These are phyloP conservation scores for Salix purpurea DNA, from an alignment of 345 rosid genomes.

Conservation along the genomic window DNA sequence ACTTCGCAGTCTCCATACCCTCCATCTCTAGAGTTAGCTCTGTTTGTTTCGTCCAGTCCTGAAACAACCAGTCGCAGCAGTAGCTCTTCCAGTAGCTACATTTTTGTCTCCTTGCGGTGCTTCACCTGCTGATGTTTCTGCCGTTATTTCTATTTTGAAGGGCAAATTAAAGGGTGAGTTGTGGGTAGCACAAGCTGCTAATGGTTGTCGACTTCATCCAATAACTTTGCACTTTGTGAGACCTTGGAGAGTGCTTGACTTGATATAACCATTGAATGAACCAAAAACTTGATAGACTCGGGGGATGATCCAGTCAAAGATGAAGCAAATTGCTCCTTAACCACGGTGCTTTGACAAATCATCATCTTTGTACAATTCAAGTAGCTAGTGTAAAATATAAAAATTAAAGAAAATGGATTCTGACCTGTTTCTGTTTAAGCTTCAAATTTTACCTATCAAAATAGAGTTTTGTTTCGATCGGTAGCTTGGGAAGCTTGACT, in stretches of 20 bases:
- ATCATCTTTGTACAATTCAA: no score
- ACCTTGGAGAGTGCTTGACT: background rate
- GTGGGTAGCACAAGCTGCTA: background rate
- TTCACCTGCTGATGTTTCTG: conserved; percentile 59
- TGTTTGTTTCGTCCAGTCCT: conserved; percentile 50
- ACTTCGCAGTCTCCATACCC: conserved; percentile 70
- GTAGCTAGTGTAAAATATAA: no score
- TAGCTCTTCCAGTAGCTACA: conserved; percentile 33
- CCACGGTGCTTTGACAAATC: no score
- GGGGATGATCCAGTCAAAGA: no score
- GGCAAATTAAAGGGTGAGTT: conserved; percentile 51
- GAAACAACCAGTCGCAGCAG: conserved; percentile 33
- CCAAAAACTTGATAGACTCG: background rate
- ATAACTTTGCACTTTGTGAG: background rate
- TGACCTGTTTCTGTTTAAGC: background rate
- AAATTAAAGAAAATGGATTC: no score
- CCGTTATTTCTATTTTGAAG: conserved; percentile 28
- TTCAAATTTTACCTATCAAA: background rate
- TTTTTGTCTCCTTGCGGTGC: conserved; percentile 43
- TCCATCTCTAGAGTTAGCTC: conserved; percentile 26
- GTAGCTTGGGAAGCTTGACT: no score
- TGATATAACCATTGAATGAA: no score
- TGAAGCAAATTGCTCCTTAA: no score
- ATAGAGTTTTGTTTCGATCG: no score
- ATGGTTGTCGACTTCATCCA: background rate